phyloP scores from a whole-genome alignment of 2,329 filamentous ascomycete genomes.

The Chrysosporium keratinophilum region DNA sequence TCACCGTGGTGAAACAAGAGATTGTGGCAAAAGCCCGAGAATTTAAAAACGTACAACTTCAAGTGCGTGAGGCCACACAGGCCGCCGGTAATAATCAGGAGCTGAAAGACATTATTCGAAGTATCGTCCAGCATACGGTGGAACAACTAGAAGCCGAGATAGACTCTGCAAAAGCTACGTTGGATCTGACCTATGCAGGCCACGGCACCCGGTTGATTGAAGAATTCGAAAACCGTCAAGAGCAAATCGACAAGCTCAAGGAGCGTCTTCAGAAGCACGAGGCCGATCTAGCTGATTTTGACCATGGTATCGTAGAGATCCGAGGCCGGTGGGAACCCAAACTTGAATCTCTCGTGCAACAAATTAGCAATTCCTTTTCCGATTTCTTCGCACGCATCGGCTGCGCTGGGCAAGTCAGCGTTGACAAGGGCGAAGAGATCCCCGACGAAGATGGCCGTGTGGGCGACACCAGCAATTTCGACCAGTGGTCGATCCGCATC shows the following conservation, averaged over 20 bases:
- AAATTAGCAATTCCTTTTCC: constrained; percentile 83
- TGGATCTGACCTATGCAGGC: constrained; percentile 70
- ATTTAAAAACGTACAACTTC: neutral
- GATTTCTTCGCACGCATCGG: constrained; percentile 91
- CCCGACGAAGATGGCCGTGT: constrained; percentile 21
- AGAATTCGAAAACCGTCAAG: constrained; percentile 64
- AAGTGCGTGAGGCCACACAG: constrained; percentile 17
- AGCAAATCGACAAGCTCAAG: constrained; percentile 57
- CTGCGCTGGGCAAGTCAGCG: constrained; percentile 78
- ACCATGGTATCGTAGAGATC: constrained; percentile 52
- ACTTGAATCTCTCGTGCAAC: constrained; percentile 63
- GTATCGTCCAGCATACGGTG: constrained; percentile 39
- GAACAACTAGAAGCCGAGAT: constrained; percentile 65
- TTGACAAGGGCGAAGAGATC: constrained; percentile 57
- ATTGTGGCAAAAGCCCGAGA: neutral
- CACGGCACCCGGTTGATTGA: constrained; percentile 61
- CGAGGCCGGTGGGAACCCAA: constrained; percentile 70
- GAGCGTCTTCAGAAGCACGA: constrained; percentile 48
- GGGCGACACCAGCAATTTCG: constrained; percentile 60
- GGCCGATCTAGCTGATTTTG: constrained; percentile 46
- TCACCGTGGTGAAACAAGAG: constrained; percentile 24
- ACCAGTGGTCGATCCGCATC: constrained; percentile 87
- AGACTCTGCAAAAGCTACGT: constrained; percentile 58
- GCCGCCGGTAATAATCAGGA: neutral
- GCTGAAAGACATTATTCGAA: neutral